Base-by-base conservation (phyloP, 805 yeast species). In the Wickerhamomyces tratensis region DNA sequence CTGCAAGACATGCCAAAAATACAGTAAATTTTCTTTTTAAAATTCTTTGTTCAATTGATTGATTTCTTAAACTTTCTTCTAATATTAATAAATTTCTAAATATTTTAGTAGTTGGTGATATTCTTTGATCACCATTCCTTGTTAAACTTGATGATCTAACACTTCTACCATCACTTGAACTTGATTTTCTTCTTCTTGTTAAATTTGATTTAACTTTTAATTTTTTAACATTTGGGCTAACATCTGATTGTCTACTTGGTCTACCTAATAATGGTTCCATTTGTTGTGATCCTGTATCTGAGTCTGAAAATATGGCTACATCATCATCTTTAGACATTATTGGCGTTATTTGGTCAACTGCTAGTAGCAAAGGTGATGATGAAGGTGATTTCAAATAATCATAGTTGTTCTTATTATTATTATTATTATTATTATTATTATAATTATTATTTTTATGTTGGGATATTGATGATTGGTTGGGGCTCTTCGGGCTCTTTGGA, bases 41-140 rank as follows among this genome's bases (percentile, higher is more conserved):
- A 7, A 73, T 65, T 42, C 77, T 74, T 57, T 87, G 89, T 42
- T 78, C 81, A n/a, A 71, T 65, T 39, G 82, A 84, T 63, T 91
- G 98, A 46, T 75, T 79, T 35, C 97, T 71, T 40, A 93, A 67
- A 42, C 86, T 79, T 56, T 89, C 95, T 60, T 91, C 98, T 41
- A 89, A 61, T 13, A 91, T 82, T 39, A 91, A 65, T 50, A 93
- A 62, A 58, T 91, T 88, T 39, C 94, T 73, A 59, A 82, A 86
- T 13, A 87, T 79, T 66, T 82, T 81, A 2, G 88, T 84, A 0
- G 84, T 72, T 7, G 79, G 75, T 9, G 72, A 64, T 29, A 65
- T 55, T 20, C 44, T 45, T 31, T 6, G 7, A 10, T 39, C 47
- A 13, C 29, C 34, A 12, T 14, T 27, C 33, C 54, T 45, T 10